Base-by-base conservation (phyloP, 176 grass and related monocot genomes). In the Ananas comosus region DNA sequence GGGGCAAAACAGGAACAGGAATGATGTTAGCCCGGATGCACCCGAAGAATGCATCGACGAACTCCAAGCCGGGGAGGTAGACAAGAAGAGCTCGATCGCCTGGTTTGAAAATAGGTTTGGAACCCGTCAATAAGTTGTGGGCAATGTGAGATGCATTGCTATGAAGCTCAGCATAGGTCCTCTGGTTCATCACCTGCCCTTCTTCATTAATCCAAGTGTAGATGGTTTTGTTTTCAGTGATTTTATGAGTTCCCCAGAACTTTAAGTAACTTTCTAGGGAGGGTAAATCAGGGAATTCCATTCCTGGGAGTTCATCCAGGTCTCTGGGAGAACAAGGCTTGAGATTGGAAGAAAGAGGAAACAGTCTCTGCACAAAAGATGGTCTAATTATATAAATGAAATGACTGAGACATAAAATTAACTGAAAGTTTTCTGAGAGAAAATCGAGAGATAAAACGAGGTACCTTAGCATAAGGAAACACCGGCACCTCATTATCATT, bases 191-290 rank as follows among this genome's bases (percentile, higher is more conserved):
- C 71, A 79, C 54, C 27, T 78, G 76, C 47, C 88, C 88, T 72
- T 91, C 80, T 67, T 91, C 88, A 72, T 86, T 86, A 72, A 86
- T 83, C 88, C 88, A 91, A 72, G 77, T 78, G 64, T 86, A 91
- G 33, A 91, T 66, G 48, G 76, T 61, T 33, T 83, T 86, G 47
- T 78, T 68, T 48, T 59, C 48, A 4, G 80, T 91, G 54, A 66
- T 57, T 61, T 61, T 74, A 58, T 83, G 80, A 80, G 80, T 91
- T 71, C 80, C 88, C 88, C 88, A 91, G 66, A 86, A 86, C 70
- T 72, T 51, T 74, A 91, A 80, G 74, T 91, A 91, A 75, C 83
- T 58, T 51, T 91, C 80, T 48, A 91, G 77, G 25, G 77, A 86
- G 17, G 77, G 74, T 28, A 91, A 80, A 63, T 91, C 16, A 2